phyloP scores from a whole-genome alignment of 768 basidiomycete species.

The Mycena maculata region DNA sequence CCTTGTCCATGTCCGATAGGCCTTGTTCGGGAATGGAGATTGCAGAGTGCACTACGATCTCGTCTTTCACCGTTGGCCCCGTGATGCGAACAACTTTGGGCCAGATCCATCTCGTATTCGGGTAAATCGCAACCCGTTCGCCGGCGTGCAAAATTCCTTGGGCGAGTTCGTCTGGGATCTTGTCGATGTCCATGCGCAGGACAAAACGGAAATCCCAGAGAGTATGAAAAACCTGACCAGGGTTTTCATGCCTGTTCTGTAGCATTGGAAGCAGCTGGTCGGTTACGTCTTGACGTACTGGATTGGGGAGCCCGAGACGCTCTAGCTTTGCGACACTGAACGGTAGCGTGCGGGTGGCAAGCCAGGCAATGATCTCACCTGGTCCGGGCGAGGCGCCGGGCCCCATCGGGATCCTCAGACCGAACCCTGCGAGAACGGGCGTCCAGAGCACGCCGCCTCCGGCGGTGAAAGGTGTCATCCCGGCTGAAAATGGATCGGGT shows the following conservation, averaged over 20 bases:
- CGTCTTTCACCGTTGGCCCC: neutral
- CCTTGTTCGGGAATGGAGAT: neutral
- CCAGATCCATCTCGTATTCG: conserved; percentile 59
- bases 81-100: conserved; percentile 55
- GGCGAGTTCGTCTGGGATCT: conserved; percentile 55
- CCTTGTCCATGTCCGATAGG: conserved; percentile 20
- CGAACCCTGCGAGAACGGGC: conserved; percentile 55
- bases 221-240: conserved; percentile 45
- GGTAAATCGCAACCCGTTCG: conserved; percentile 47
- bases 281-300: conserved; percentile 58
- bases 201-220: conserved; percentile 78
- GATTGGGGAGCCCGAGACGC: conserved; percentile 38
- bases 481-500: conserved; percentile 40
- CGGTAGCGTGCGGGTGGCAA: conserved; percentile 70
- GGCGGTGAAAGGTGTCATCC: conserved; percentile 55
- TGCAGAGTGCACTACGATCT: conserved; percentile 19
- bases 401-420: conserved; percentile 38
- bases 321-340: conserved; percentile 46
- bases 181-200: conserved; percentile 56
- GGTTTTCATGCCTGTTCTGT: conserved; percentile 19
- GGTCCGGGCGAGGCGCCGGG: neutral
- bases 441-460: conserved; percentile 76
- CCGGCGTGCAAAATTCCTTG: conserved; percentile 38
- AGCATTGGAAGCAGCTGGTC: conserved; percentile 27
- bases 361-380: conserved; percentile 61